Conservation (phyloP, 192 early-diverging fungal genomes). For the Spinellus fusiger region DNA sequence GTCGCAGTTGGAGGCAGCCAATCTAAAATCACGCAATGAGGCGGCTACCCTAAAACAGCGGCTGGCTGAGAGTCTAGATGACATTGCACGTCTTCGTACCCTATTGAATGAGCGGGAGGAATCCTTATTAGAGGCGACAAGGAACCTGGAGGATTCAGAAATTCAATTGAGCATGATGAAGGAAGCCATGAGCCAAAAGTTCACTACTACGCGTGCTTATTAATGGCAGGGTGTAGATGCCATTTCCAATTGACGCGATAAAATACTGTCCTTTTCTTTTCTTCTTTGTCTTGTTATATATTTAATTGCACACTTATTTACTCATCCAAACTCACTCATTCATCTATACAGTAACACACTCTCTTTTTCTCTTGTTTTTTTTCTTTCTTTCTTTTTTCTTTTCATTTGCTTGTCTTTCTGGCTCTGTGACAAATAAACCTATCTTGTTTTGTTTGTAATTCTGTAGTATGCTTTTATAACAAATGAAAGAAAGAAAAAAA, state of each 20-base stretch:
- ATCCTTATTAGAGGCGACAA: constrained; percentile 22
- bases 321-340: too few species aligned
- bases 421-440: too few species aligned
- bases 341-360: too few species aligned
- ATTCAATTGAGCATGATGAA: constrained; percentile 41
- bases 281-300: neutral
- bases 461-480: neutral
- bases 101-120: constrained; percentile 38
- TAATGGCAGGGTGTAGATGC: neutral
- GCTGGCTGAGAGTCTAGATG: constrained; percentile 36
- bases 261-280: neutral
- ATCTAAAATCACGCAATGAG: constrained; percentile 41
- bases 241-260: neutral
- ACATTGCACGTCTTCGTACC: constrained; percentile 28
- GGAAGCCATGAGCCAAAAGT: constrained; percentile 33
- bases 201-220: neutral
- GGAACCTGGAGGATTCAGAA: constrained; percentile 38
- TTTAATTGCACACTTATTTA: too few species aligned
- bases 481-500: neutral
- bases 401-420: too few species aligned
- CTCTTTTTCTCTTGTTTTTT: too few species aligned
- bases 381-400: too few species aligned
- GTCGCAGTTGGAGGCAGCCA: constrained; percentile 40
- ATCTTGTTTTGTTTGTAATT: too few species aligned
- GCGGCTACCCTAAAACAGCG: constrained; percentile 33